Conservation (phyloP, 1,139 yeast genomes). For the Zygoascus sp. region DNA sequence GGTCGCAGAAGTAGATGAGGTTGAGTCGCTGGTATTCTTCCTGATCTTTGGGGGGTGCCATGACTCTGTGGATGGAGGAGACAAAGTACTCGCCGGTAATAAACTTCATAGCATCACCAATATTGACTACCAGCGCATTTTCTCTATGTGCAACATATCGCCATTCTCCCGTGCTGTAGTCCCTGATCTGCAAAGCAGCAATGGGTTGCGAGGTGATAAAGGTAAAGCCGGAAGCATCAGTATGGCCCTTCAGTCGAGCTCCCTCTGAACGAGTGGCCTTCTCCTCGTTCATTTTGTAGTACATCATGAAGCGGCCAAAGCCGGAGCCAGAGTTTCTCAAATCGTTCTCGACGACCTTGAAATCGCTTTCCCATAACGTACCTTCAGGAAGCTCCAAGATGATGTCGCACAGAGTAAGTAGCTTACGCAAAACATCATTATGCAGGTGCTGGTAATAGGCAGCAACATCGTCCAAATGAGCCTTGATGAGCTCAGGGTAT, state of each 20-base stretch:
- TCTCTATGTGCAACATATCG: slow-evolving; percentile 34
- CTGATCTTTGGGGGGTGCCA: slow-evolving; percentile 36
- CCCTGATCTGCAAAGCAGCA: slow-evolving; percentile 33
- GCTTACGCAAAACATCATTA: slow-evolving; percentile 23
- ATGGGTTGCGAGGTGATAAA: slow-evolving; percentile 37
- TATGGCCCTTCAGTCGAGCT: slow-evolving; percentile 40
- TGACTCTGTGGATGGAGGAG: slow-evolving; percentile 34
- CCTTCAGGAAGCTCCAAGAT: slow-evolving; percentile 25
- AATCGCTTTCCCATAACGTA: slow-evolving; percentile 31
- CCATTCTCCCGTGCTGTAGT: slow-evolving; percentile 32
- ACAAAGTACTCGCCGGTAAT: slow-evolving; percentile 36
- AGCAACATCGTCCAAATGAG: slow-evolving; percentile 39
- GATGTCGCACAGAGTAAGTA: slow-evolving; percentile 34
- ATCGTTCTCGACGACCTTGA: slow-evolving; percentile 23
- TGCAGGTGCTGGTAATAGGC: slow-evolving; percentile 37
- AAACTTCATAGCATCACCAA: slow-evolving; percentile 35
- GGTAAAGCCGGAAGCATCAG: slow-evolving; percentile 35
- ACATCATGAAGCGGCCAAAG: slow-evolving; percentile 36
- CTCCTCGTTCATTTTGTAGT: slow-evolving; percentile 30
- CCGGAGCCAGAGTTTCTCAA: slow-evolving; percentile 27
- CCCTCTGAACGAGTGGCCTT: slow-evolving; percentile 31
- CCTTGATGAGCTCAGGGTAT: slow-evolving; percentile 40
- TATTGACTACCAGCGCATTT: slow-evolving; percentile 32
- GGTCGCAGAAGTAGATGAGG: slow-evolving; percentile 29
- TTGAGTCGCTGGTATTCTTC: slow-evolving; percentile 30